phyloP scores from a whole-genome alignment of 1,139 yeast species.

The Suhomyces bokatorum region DNA sequence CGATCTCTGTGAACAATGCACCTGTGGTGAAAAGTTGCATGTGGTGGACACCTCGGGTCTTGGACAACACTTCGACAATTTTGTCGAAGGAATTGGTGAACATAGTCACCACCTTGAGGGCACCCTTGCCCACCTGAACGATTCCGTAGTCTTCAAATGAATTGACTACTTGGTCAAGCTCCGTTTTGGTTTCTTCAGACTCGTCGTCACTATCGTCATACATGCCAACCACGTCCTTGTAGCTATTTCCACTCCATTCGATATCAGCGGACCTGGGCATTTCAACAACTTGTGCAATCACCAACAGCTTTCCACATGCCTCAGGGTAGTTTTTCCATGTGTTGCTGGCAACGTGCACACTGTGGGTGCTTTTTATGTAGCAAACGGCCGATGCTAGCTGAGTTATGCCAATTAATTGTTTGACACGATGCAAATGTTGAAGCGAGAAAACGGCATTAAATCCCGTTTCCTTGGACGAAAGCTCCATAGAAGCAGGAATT shows the following conservation, averaged over 20 bases:
- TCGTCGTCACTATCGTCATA: constrained; percentile 47
- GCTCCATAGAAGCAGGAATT: constrained; percentile 67
- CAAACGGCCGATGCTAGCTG: constrained; percentile 53
- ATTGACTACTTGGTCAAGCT: not conserved
- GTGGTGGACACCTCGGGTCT: constrained; percentile 6
- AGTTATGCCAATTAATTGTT: constrained; percentile 49
- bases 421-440: constrained; percentile 73
- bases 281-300: constrained; percentile 57
- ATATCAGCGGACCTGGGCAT: constrained; percentile 71
- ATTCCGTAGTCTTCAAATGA: constrained; percentile 5
- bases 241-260: constrained; percentile 76
- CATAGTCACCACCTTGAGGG: constrained; percentile 11
- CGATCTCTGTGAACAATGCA: not conserved
- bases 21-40: constrained; percentile 16
- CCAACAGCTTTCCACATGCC: constrained; percentile 28
- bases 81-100: constrained; percentile 20
- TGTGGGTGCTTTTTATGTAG: constrained; percentile 42
- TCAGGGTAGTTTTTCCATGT: constrained; percentile 41
- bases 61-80: constrained; percentile 11
- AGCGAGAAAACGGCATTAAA: constrained; percentile 54
- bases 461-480: constrained; percentile 26
- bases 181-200: constrained; percentile 13
- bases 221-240: constrained; percentile 34
- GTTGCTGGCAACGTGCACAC: constrained; percentile 29
- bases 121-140: constrained; percentile 9